Evolutionary conservation across 2,329 filamentous ascomycete species (phyloP), one percentile per base, ranked within the genome.

Genomic region (Phialophora macrospora): DNA sequence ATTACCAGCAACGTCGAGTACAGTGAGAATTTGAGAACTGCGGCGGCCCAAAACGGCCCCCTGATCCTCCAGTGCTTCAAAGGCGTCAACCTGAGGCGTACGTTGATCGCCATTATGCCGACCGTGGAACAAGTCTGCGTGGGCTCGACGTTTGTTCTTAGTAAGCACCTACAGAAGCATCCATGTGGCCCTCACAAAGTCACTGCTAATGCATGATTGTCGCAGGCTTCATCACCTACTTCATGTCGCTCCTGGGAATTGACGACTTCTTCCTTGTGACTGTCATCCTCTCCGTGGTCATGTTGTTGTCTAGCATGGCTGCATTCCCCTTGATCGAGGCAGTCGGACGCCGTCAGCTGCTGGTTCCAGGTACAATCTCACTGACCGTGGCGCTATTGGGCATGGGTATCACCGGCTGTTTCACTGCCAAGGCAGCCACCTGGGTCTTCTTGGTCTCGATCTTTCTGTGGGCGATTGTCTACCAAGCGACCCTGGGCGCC

Each of bases 401-500:
- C 20, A 28, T 55, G 24, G 52, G 52, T 55, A 55, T 55, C 20
- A 55, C 30, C 20, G 52, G 52, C 12, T 55, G 52, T 24, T 32
- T 44, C 32, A 32, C 12, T 32, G 12, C 55, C 55, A 14, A 8
- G 11, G 26, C 28, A 7, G 34, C 34, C 44, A n/a, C 17, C 8
- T 24, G 24, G 56, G 56, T 59, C 34, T 46, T 59, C 38, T 7
- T 28, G 4, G 24, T 28, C n/a, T 20, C 32, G 12, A 59, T 59
- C 1, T 59, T 59, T 24, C 24, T 59, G 5, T 59, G 52, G 60
- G 60, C 20, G 22, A 32, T 51, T 22, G 38, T 41, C 24, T 63
- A 58, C 26, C 54, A 63, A 22, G 3, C 59, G 20, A 8, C 61
- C n/a, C 3, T 63, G n/a, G 61, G 54, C 4, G 44, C 61, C 14